These are phyloP conservation scores for Phytophthora litchii DNA, from an alignment of 352 stramenopile genomes.

Conservation along the genomic window DNA sequence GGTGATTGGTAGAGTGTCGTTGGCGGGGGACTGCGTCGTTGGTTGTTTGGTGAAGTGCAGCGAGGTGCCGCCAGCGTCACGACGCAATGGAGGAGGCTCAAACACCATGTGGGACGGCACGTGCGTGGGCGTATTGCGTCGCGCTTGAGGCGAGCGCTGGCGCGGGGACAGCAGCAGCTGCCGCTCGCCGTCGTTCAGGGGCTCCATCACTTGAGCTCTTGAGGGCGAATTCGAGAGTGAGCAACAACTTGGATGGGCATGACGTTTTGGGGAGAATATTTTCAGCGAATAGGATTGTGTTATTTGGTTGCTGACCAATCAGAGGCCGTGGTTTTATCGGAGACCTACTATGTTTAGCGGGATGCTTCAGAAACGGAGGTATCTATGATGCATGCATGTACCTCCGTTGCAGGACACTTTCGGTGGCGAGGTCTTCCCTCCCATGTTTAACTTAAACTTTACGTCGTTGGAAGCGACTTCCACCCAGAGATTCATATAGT, in stretches of 20 bases:
- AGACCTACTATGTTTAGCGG: slow-evolving; percentile 9
- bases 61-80: slow-evolving; percentile 53
- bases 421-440: too few species aligned
- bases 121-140: slow-evolving; percentile 17
- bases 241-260: slow-evolving; percentile 12
- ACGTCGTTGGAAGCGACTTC: too few species aligned
- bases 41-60: slow-evolving; percentile 49
- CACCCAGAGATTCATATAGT: too few species aligned
- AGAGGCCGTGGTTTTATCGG: not conserved
- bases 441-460: too few species aligned
- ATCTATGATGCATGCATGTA: slow-evolving; percentile 7
- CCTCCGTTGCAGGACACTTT: slow-evolving; percentile 10
- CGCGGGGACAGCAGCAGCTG: slow-evolving; percentile 26
- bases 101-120: slow-evolving; percentile 58
- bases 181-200: slow-evolving; percentile 28
- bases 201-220: slow-evolving; percentile 24
- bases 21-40: slow-evolving; percentile 6
- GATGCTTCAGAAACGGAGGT: not conserved
- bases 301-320: slow-evolving; percentile 2
- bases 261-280: slow-evolving; percentile 8
- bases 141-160: slow-evolving; percentile 9
- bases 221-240: slow-evolving; percentile 18
- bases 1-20: slow-evolving; percentile 31
- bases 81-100: slow-evolving; percentile 67
- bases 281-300: slow-evolving; percentile 23